Evolutionary conservation across 768 basidiomycete species (phyloP).

Genomic region (Suillus alpinus): DNA sequence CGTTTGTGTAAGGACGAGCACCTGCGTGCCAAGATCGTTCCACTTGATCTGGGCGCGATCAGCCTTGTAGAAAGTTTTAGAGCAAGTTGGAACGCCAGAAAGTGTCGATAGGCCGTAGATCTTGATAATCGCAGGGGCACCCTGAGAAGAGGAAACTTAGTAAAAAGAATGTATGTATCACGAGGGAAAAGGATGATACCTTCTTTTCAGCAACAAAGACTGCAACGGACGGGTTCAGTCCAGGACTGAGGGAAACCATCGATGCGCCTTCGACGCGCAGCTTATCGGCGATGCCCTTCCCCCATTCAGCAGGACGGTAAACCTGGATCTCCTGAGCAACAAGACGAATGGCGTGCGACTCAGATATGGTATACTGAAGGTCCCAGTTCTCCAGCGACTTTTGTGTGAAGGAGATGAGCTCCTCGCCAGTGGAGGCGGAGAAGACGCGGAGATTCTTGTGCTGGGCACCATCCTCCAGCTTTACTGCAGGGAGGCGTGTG

Average conservation of each 20-base stretch:
- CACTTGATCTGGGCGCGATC: slow-evolving; percentile 93
- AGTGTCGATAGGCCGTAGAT: slow-evolving; percentile 75
- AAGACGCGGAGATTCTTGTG: slow-evolving; percentile 95
- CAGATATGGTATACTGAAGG: slow-evolving; percentile 86
- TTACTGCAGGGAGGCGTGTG: slow-evolving; percentile 40
- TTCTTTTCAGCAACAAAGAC: slow-evolving; percentile 31
- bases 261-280: slow-evolving; percentile 83
- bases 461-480: slow-evolving; percentile 85
- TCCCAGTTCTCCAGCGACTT: slow-evolving; percentile 92
- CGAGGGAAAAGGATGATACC: neutral
- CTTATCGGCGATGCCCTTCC: slow-evolving; percentile 76
- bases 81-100: slow-evolving; percentile 63
- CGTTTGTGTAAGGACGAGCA: slow-evolving; percentile 88
- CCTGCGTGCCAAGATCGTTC: slow-evolving; percentile 92
- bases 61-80: slow-evolving; percentile 91
- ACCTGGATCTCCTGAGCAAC: slow-evolving; percentile 83
- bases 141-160: slow-evolving; percentile 39
- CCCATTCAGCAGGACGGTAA: slow-evolving; percentile 77
- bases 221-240: slow-evolving; percentile 84
- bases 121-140: slow-evolving; percentile 83
- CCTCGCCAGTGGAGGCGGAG: slow-evolving; percentile 80
- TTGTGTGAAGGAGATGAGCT: slow-evolving; percentile 84
- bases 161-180: neutral
- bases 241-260: slow-evolving; percentile 73
- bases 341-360: slow-evolving; percentile 80